A percentile compares a stretch with the other conserved stretches of the same genome.
Evolutionary conservation across 129 eudicot species (phyloP).

Genomic region (Flaveria brownii): DNA sequence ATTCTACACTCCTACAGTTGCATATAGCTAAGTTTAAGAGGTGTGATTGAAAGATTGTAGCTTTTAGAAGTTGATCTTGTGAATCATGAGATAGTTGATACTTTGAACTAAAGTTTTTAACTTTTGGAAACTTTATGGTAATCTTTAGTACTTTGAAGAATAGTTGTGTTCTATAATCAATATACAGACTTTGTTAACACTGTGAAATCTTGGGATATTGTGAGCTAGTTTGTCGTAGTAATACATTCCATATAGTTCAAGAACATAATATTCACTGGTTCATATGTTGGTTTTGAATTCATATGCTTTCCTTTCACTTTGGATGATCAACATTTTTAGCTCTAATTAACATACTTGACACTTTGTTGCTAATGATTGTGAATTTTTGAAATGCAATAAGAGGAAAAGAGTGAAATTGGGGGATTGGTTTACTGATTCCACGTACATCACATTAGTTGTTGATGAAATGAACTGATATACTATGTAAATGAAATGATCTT

Average conservation of each 20-base stretch:
- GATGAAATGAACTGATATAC: too few species aligned
- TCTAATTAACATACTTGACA: background rate
- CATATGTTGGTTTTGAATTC: background rate
- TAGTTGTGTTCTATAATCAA: too few species aligned
- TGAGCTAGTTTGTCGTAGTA: background rate
- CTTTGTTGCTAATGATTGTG: background rate
- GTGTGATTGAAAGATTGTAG: background rate
- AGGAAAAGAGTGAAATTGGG: background rate
- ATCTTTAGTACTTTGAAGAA: background rate
- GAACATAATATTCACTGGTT: background rate
- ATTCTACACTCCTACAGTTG: background rate
- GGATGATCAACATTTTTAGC: background rate
- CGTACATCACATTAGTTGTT: background rate
- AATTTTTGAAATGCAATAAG: background rate
- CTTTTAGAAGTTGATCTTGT: constrained; percentile 10
- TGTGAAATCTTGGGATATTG: background rate
- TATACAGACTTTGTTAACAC: background rate
- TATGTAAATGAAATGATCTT: background rate
- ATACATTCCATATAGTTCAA: background rate
- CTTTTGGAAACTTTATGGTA: background rate
- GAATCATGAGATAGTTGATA: background rate
- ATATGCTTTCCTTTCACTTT: background rate
- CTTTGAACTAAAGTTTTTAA: background rate
- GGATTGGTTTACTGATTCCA: background rate
- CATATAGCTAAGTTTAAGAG: background rate